phyloP scores from a whole-genome alignment of 2,329 filamentous ascomycete species.

The Scytalidium lignicola region DNA sequence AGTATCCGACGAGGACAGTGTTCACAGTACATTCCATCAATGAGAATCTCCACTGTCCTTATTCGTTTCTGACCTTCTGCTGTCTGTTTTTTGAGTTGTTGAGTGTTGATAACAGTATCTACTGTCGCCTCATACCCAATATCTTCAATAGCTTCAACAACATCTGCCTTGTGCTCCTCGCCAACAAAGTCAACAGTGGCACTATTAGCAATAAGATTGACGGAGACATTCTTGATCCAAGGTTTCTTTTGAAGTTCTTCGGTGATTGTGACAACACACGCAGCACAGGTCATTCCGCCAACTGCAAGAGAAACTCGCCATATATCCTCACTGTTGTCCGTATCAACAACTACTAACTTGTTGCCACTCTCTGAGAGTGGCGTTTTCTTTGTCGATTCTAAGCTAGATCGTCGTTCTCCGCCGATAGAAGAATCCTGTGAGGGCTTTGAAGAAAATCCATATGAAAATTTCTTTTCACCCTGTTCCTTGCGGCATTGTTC shows the following conservation, averaged over 20 bases:
- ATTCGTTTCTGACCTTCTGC: slow-evolving; percentile 5
- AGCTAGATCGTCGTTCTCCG: neutral
- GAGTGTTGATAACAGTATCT: slow-evolving; percentile 33
- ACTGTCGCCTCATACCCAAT: slow-evolving; percentile 63
- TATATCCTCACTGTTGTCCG: slow-evolving; percentile 25
- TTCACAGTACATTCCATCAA: slow-evolving; percentile 71
- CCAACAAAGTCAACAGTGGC: slow-evolving; percentile 42
- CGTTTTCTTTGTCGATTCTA: neutral
- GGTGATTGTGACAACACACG: slow-evolving; percentile 45
- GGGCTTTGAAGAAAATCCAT: neutral
- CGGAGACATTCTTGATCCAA: slow-evolving; percentile 41
- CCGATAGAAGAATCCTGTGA: slow-evolving; percentile 9
- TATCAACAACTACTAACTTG: slow-evolving; percentile 31
- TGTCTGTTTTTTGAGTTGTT: slow-evolving; percentile 18
- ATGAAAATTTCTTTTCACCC: slow-evolving; percentile 14
- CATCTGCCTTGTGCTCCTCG: slow-evolving; percentile 36
- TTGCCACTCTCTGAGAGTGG: neutral
- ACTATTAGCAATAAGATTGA: slow-evolving; percentile 49
- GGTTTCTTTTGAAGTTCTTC: slow-evolving; percentile 39
- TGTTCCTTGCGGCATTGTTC: slow-evolving; percentile 41
- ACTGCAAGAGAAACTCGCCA: slow-evolving; percentile 48
- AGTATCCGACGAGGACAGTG: slow-evolving; percentile 61
- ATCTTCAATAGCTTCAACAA: slow-evolving; percentile 48
- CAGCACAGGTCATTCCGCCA: slow-evolving; percentile 53
- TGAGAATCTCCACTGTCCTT: slow-evolving; percentile 56